phyloP scores from a whole-genome alignment of 192 early-diverging fungal species.

The Dissophora globulifera region DNA sequence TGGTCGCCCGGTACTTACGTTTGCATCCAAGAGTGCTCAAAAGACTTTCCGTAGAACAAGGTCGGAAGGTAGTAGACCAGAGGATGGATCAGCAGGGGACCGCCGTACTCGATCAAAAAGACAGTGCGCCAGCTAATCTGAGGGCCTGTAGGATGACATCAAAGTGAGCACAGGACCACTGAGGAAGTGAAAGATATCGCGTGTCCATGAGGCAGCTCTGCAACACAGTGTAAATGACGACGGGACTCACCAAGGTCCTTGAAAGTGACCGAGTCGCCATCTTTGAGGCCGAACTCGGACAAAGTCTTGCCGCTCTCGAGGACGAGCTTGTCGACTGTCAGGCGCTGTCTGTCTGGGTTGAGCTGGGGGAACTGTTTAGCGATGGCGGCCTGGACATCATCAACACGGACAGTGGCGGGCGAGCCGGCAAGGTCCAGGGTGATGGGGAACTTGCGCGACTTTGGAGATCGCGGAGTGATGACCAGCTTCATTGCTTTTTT shows the following conservation, averaged over 20 bases:
- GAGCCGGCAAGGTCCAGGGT: conserved; percentile 67
- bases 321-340: conserved; percentile 71
- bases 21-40: conserved; percentile 82
- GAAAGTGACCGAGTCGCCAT: conserved; percentile 69
- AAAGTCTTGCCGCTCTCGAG: conserved; percentile 68
- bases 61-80: conserved; percentile 82
- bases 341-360: conserved; percentile 83
- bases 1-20: conserved; percentile 38
- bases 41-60: conserved; percentile 72
- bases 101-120: conserved; percentile 93
- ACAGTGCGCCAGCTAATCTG: conserved; percentile 96
- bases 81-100: conserved; percentile 88
- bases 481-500: conserved; percentile 61
- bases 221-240: not conserved
- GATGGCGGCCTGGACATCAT: conserved; percentile 77
- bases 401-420: conserved; percentile 67
- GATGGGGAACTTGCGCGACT: conserved; percentile 62
- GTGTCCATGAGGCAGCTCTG: too few relatives aligned
- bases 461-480: conserved; percentile 54
- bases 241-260: conserved; percentile 70
- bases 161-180: not conserved
- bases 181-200: not conserved
- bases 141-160: conserved; percentile 63
- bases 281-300: conserved; percentile 69
- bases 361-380: conserved; percentile 70